These are phyloP conservation scores for Cardamine chenopodiifolia DNA, from an alignment of 345 rosid species.

Conservation along the genomic window DNA sequence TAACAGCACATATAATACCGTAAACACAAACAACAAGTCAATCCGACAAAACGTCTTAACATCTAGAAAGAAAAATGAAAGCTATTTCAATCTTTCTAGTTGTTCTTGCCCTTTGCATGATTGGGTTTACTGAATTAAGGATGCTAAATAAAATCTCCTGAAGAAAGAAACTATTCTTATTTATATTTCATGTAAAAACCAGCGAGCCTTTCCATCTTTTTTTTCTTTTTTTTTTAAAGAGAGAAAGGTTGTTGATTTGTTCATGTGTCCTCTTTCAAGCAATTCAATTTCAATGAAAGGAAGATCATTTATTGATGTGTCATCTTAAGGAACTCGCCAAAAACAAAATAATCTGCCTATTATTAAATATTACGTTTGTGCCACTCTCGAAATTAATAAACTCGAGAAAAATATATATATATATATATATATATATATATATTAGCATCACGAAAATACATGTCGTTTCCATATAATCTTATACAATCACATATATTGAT, in stretches of 20 bases:
- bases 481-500: not conserved
- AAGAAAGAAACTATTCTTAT: not conserved
- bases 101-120: slow-evolving; percentile 26
- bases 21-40: not conserved
- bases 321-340: not conserved
- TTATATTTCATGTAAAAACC: not conserved
- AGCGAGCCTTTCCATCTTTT: not conserved
- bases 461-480: not conserved
- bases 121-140: too few species aligned
- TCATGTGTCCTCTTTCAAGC: not conserved
- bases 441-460: not conserved
- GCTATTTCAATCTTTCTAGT: slow-evolving; percentile 5
- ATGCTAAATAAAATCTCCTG: too few species aligned
- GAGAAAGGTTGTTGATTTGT: not conserved
- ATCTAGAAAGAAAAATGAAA: slow-evolving; percentile 27
- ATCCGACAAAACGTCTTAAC: not conserved
- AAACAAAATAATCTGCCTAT: too few species aligned
- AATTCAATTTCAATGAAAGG: not conserved
- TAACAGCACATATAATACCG: not conserved
- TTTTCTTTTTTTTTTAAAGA: too few species aligned
- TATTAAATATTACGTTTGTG: not conserved
- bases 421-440: too few species aligned
- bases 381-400: not conserved
- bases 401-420: not conserved
- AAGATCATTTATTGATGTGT: not conserved